phyloP scores from a whole-genome alignment of 2,329 filamentous ascomycete species.

The Ampelomyces quisqualis region DNA sequence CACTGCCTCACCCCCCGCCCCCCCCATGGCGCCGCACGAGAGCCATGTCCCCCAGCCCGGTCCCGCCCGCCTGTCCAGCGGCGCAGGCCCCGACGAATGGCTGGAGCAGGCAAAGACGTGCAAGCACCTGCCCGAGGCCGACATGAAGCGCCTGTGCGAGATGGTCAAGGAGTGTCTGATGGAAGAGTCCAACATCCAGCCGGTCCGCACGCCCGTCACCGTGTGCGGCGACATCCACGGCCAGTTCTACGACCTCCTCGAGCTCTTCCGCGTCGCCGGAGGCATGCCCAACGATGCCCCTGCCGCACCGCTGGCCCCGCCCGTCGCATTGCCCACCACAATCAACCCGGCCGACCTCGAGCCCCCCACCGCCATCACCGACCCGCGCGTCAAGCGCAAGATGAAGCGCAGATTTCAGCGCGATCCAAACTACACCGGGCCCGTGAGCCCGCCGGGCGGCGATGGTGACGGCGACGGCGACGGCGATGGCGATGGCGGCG shows the following conservation, averaged over 20 bases:
- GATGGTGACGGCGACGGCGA: constrained; percentile 50
- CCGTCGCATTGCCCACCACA: constrained; percentile 62
- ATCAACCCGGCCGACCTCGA: constrained; percentile 92
- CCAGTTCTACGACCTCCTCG: constrained; percentile 96
- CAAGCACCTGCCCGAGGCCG: constrained; percentile 90
- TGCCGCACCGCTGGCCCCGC: constrained; percentile 61
- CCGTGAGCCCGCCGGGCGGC: constrained; percentile 51
- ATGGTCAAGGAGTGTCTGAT: constrained; percentile 98
- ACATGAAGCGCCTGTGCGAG: constrained; percentile 99
- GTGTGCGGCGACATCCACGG: constrained; percentile 98
- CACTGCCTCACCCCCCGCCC: background rate
- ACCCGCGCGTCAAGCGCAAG: constrained; percentile 84
- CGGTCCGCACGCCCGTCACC: constrained; percentile 93
- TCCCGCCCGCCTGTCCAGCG: constrained; percentile 78
- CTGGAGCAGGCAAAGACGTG: constrained; percentile 94
- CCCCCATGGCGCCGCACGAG: constrained; percentile 50
- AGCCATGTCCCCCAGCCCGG: constrained; percentile 81
- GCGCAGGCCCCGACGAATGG: constrained; percentile 93
- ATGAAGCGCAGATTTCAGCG: constrained; percentile 61
- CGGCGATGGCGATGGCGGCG: constrained; percentile 48
- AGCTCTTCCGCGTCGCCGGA: constrained; percentile 93
- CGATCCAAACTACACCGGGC: constrained; percentile 57
- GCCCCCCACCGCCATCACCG: constrained; percentile 82
- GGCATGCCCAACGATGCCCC: constrained; percentile 86
- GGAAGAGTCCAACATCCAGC: constrained; percentile 99